A percentile compares a stretch with the other conserved stretches of the same genome.
These are phyloP conservation scores for Apiotrichum montevideense DNA, from an alignment of 1,284 basidiomycete species.

Conservation along the genomic window DNA sequence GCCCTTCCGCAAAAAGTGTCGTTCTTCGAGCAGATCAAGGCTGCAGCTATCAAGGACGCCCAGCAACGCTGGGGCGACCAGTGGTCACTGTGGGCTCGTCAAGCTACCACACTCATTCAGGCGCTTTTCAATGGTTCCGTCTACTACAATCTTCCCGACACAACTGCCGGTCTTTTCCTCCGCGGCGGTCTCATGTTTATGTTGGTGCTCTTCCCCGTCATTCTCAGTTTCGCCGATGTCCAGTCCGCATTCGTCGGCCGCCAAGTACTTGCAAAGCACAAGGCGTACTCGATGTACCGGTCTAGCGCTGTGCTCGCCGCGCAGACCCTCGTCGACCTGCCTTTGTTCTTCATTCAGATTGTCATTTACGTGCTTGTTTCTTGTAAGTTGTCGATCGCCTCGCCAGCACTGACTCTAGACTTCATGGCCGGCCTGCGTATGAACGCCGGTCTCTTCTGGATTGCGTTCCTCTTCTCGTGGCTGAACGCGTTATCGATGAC, in stretches of 20 bases:
- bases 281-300: slow-evolving; percentile 47
- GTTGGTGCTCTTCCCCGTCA: slow-evolving; percentile 48
- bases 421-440: slow-evolving; percentile 31
- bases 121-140: slow-evolving; percentile 58
- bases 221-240: slow-evolving; percentile 60
- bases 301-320: slow-evolving; percentile 53
- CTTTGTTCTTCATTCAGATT: slow-evolving; percentile 42
- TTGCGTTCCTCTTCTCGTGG: slow-evolving; percentile 28
- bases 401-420: slow-evolving; percentile 21
- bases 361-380: slow-evolving; percentile 44
- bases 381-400: slow-evolving; percentile 8
- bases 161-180: slow-evolving; percentile 58
- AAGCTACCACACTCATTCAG: slow-evolving; percentile 30
- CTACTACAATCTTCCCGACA: slow-evolving; percentile 59
- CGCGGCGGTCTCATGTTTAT: slow-evolving; percentile 62
- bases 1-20: slow-evolving; percentile 24
- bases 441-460: slow-evolving; percentile 39
- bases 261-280: slow-evolving; percentile 59
- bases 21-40: slow-evolving; percentile 31
- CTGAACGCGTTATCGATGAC: slow-evolving; percentile 22
- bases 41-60: slow-evolving; percentile 35
- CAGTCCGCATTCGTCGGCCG: slow-evolving; percentile 65
- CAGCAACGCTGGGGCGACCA: slow-evolving; percentile 40
- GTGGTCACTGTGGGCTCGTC: slow-evolving; percentile 33
- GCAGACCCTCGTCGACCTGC: slow-evolving; percentile 56